Conservation (phyloP, 768 basidiomycete species). For the Calvatia gigantea region DNA sequence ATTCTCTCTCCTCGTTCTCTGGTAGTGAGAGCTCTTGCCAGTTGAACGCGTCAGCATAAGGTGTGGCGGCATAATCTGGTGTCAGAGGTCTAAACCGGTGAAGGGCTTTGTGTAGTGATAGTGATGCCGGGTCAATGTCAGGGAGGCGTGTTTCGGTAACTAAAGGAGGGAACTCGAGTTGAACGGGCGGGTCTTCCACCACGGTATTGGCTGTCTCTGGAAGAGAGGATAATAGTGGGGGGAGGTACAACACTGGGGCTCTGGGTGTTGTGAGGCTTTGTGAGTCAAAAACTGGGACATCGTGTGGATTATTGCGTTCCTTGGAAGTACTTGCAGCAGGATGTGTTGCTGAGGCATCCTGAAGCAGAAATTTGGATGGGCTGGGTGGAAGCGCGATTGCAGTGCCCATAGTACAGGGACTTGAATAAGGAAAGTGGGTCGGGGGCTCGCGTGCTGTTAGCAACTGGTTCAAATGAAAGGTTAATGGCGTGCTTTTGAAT, state of each 20-base stretch:
- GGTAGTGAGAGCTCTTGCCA: constrained; percentile 74
- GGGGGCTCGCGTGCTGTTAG: no score
- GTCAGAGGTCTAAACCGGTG: constrained; percentile 68
- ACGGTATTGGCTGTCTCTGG: constrained; percentile 39
- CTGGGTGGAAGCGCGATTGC: constrained; percentile 32
- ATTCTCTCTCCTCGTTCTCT: constrained; percentile 72
- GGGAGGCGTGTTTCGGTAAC: constrained; percentile 76
- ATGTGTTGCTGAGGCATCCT: neutral
- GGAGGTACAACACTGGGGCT: constrained; percentile 71
- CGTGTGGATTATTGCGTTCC: constrained; percentile 52
- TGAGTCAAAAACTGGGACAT: constrained; percentile 46
- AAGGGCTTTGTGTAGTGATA: constrained; percentile 83
- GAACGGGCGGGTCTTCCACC: constrained; percentile 16
- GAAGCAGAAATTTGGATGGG: constrained; percentile 17
- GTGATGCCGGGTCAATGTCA: constrained; percentile 78
- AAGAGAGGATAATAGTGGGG: constrained; percentile 78
- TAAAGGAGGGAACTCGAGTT: constrained; percentile 37
- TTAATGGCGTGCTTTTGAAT: neutral
- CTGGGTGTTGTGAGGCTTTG: constrained; percentile 24
- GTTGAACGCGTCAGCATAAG: constrained; percentile 84
- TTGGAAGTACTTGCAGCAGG: constrained; percentile 8
- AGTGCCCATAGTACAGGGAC: constrained; percentile 19
- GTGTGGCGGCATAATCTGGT: constrained; percentile 53
- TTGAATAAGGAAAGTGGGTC: neutral
- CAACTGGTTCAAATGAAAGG: no score